Conservation (phyloP, 116 monocot genomes). For the Dioscorea cayenensis region DNA sequence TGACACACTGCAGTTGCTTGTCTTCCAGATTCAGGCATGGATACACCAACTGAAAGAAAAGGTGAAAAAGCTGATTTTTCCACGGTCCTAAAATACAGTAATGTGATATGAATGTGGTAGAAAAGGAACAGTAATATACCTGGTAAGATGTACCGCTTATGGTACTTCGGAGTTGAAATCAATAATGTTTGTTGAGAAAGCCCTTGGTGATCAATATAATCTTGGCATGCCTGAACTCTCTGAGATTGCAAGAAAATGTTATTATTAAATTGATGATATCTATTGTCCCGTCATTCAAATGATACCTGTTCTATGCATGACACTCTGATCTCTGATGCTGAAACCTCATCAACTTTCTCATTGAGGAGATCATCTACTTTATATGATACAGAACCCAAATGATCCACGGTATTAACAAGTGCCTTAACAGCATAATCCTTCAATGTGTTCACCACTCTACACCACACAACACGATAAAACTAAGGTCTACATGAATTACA, state of each 20-base stretch:
- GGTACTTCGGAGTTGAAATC: constrained; percentile 74
- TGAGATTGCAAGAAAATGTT: constrained; percentile 14
- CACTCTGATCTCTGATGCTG: constrained; percentile 45
- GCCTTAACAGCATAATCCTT: constrained; percentile 89
- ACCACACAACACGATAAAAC: not conserved
- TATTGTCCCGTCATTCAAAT: not conserved
- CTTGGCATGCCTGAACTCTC: constrained; percentile 76
- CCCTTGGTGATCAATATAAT: constrained; percentile 57
- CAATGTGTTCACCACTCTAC: constrained; percentile 68
- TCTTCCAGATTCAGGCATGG: constrained; percentile 58
- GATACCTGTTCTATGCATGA: constrained; percentile 81
- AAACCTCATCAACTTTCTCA: constrained; percentile 44
- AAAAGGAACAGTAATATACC: constrained; percentile 22
- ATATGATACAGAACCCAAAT: constrained; percentile 76
- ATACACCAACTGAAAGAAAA: constrained; percentile 38
- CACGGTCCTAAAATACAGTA: not conserved
- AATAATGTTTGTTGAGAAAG: constrained; percentile 70
- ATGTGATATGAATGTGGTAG: not conserved
- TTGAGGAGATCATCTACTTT: constrained; percentile 67
- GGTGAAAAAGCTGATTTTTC: not conserved
- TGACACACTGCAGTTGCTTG: constrained; percentile 41
- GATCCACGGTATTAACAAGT: constrained; percentile 87
- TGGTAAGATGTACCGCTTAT: constrained; percentile 87
- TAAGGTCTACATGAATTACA: not conserved
- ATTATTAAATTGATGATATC: not conserved